Percentiles rank a stretch among this genome's conserved stretches.
These are phyloP conservation scores for Globisporangium irregulare DNA, from an alignment of 352 stramenopile species.

Conservation along the genomic window DNA sequence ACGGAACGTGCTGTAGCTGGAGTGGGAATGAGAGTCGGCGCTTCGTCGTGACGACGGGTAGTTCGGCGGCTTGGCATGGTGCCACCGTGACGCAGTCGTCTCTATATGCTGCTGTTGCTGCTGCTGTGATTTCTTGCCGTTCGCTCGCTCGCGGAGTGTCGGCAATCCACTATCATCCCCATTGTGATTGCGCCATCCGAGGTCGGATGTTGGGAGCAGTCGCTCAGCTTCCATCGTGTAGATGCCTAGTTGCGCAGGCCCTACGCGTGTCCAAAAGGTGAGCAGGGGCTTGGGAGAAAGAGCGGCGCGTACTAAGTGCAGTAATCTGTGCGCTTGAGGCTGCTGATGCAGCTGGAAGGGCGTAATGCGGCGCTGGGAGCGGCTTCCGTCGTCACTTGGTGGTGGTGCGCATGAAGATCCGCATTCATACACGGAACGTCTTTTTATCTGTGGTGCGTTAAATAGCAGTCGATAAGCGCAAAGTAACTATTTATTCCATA, in stretches of 20 bases:
- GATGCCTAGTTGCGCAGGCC: not conserved
- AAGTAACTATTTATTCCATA: not conserved
- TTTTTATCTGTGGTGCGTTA: too few species aligned
- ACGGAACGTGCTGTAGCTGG: constrained; percentile 17
- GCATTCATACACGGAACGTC: not conserved
- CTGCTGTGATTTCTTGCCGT: not conserved
- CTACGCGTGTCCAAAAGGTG: not conserved
- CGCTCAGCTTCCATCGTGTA: constrained; percentile 4
- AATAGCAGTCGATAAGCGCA: too few species aligned
- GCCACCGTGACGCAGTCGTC: constrained; percentile 5
- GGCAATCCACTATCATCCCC: not conserved
- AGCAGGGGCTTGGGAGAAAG: not conserved
- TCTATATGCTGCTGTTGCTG: not conserved
- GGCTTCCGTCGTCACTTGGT: not conserved
- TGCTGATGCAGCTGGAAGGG: not conserved
- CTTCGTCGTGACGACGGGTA: constrained; percentile 11
- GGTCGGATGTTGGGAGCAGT: not conserved
- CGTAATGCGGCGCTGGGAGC: not conserved
- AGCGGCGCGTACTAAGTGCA: not conserved
- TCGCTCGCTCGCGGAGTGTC: constrained; percentile 9
- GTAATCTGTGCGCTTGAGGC: not conserved
- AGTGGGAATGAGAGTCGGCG: not conserved
- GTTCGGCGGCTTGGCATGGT: constrained; percentile 14
- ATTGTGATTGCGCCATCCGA: not conserved
- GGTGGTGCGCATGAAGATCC: constrained; percentile 13